Percentiles rank a stretch among this genome's conserved stretches.
Evolutionary conservation across 2,329 filamentous ascomycete species (phyloP).

Genomic region (Didymellaceae sp.): DNA sequence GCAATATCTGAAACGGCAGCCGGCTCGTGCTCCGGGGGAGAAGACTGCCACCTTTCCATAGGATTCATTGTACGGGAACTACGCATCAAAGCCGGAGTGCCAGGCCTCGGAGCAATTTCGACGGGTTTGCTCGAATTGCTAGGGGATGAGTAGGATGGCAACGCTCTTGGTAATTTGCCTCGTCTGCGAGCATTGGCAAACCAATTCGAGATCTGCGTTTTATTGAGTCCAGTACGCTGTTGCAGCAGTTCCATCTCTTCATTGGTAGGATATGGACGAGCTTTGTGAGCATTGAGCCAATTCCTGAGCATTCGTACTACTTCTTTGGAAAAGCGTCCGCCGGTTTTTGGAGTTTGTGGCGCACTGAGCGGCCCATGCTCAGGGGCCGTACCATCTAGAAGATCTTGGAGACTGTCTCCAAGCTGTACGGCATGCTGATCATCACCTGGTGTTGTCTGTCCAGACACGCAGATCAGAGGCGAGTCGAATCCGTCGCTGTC

Average conservation of each 20-base stretch:
- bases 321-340: constrained; percentile 31
- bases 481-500: constrained; percentile 16
- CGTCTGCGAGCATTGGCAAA: constrained; percentile 39
- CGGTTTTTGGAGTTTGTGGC: constrained; percentile 3
- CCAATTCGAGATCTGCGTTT: constrained; percentile 37
- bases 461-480: constrained; percentile 7
- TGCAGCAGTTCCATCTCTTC: constrained; percentile 29
- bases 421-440: constrained; percentile 5
- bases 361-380: background rate
- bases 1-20: constrained; percentile 32
- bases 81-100: constrained; percentile 26
- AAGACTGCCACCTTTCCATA: constrained; percentile 38
- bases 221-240: constrained; percentile 32
- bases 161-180: constrained; percentile 24
- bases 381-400: background rate
- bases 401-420: constrained; percentile 4
- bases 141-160: constrained; percentile 4
- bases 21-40: constrained; percentile 38
- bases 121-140: constrained; percentile 18
- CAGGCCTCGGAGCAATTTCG: constrained; percentile 33
- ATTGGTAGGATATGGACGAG: constrained; percentile 32
- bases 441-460: constrained; percentile 12
- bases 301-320: constrained; percentile 33
- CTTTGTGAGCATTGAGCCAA: constrained; percentile 32
- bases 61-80: constrained; percentile 23